Evolutionary conservation across 2,329 filamentous ascomycete genomes (phyloP), one percentile per base, ranked within the genome.

Genomic region (Chalara sp.): DNA sequence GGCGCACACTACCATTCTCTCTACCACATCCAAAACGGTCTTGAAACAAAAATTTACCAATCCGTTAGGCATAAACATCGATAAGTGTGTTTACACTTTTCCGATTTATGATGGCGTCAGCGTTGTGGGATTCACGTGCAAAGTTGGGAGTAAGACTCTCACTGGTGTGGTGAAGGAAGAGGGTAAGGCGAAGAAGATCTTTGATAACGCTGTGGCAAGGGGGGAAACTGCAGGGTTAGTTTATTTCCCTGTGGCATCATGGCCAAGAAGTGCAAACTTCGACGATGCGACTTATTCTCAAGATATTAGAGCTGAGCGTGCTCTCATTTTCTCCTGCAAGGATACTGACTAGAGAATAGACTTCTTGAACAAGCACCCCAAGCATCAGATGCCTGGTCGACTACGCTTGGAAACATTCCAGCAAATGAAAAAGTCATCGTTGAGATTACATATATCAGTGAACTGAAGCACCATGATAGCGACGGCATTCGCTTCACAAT

Each of bases 41-140:
- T 67, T 78, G 41, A 74, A 67, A 0, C 74, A 88, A 64, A 81
- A 70, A 0, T 89, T 86, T 57, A 64, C 72, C 58, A 88, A 87
- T 55, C 74, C 80, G 2, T 46, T 59, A 1, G 59, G 65, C 2
- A 63, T 69, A 7, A 61, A 62, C 3, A 75, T 83, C 53, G 61
- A 71, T 6, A 71, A 87, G 61, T 74, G 81, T 12, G 71, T 72
- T 11, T 90, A 90, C 63, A 75, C 76, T 0, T 89, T 90, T 55
- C 86, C 86, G 0, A 72, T 90, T 0, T 87, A 84, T 56, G 83
- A 88, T 61, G 85, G 86, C 7, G 81, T 87, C 12, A 84, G 80
- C 6, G 80, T 90, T 1, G 82, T 84, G 6, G 75, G 71, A 4
- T 90, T 89, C 56, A 76, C 72, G 5, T 89, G 84, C 66, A 77